Evolutionary conservation across 2,329 filamentous ascomycete genomes (phyloP), one percentile per base, ranked within the genome.

Genomic region (Penicillium sp.): DNA sequence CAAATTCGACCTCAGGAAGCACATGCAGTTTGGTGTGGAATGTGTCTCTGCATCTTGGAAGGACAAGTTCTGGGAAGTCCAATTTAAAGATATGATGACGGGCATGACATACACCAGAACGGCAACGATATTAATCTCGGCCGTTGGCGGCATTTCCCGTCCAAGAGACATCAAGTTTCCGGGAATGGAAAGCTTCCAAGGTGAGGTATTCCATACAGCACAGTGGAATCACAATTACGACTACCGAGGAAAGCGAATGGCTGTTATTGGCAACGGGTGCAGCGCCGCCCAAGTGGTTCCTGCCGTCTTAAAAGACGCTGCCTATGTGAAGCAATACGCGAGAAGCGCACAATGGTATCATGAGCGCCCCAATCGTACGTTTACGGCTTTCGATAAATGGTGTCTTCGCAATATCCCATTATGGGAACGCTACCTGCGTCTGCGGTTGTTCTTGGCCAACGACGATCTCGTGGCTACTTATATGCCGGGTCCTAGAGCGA

Each of bases 171-270:
- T 51, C 7, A 53, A 56, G 5, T 59, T 69, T 22, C 46, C 56
- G 6, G 67, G 67, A 13, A 60, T 69, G 43, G 64, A 66, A 22
- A 56, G 35, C 0, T 82, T 79, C 63, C 58, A 73, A 22, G 78
- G 79, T 11, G 63, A 73, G 2, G 70, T 73, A 36, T 79, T 81
- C 55, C 79, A 82, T 63, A 78, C 79, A 1, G 69, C 73, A 2
- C 73, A 77, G 5, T 82, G 80, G 79, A 70, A 81, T 56, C 79
- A 78, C 51, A 41, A 36, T 2, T 40, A 53, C 13, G 50, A 60
- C 44, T 68, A 66, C 43, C 61, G 44, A 16, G 64, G 59, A 18
- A 70, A 71, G 46, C 35, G 63, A 5, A 60, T 71, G 22, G 69
- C 61, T 16, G 58, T 70, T 22, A 69, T 70, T 44, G 68, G 68